These are phyloP conservation scores for Citrus cavaleriei DNA, from an alignment of 345 rosid species.

Conservation along the genomic window DNA sequence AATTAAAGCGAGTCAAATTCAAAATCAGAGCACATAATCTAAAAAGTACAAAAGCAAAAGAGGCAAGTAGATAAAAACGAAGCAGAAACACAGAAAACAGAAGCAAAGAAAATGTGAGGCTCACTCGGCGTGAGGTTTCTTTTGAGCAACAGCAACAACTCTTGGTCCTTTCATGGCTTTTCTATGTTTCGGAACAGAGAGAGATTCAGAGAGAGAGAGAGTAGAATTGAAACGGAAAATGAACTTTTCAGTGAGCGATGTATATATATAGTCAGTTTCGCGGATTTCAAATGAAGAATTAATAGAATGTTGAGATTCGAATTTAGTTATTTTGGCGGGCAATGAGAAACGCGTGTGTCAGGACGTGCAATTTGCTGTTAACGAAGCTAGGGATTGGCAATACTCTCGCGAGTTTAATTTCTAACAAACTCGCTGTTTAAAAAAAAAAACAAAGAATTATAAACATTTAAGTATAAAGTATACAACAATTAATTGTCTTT, in stretches of 20 bases:
- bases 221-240: not conserved
- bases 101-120: not conserved
- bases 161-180: conserved; percentile 31
- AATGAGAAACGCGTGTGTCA: not conserved
- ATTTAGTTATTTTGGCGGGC: conserved; percentile 16
- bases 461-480: too few relatives aligned
- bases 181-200: not conserved
- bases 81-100: not conserved
- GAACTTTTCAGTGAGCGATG: not conserved
- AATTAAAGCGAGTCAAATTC: not conserved
- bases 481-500: too few relatives aligned
- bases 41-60: not conserved
- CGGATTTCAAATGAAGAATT: conserved; percentile 1
- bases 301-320: not conserved
- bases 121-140: conserved; percentile 23
- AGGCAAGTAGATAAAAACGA: not conserved
- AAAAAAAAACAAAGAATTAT: too few relatives aligned
- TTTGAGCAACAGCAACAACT: conserved; percentile 14
- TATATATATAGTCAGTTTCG: not conserved
- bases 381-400: not conserved
- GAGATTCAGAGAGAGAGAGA: not conserved
- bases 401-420: not conserved
- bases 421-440: not conserved
- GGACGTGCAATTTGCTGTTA: not conserved
- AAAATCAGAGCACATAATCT: not conserved